These are phyloP conservation scores for Colletotrichum navitas DNA, from an alignment of 2,329 filamentous ascomycete species.

Conservation along the genomic window DNA sequence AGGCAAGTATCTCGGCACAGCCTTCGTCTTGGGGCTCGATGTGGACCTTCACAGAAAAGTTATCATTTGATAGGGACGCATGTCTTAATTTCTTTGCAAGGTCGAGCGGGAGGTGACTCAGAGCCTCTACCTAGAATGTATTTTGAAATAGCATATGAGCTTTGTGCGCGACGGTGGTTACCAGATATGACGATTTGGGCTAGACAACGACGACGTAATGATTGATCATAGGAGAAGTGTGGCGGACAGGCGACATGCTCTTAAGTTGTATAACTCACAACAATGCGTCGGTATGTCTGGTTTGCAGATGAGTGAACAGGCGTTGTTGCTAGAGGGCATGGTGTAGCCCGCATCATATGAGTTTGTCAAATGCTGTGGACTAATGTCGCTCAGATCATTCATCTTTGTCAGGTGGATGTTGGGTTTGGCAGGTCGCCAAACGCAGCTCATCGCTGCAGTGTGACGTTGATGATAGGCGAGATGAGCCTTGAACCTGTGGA, in stretches of 20 bases:
- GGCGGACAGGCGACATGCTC: background rate
- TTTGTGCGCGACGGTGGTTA: conserved; percentile 50
- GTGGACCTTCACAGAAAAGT: conserved; percentile 17
- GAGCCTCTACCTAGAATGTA: conserved; percentile 24
- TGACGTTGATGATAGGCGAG: background rate
- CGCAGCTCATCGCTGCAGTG: background rate
- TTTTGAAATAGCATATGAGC: conserved; percentile 53
- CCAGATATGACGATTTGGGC: conserved; percentile 43
- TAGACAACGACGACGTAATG: conserved; percentile 40
- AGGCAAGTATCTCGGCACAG: conserved; percentile 1
- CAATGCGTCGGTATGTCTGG: background rate
- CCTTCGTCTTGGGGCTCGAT: conserved; percentile 18
- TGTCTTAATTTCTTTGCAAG: background rate
- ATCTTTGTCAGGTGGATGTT: background rate
- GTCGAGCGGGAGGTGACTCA: background rate
- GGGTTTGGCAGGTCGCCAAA: background rate
- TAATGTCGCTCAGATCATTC: background rate
- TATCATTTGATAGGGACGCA: conserved; percentile 16
- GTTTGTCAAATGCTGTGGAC: background rate
- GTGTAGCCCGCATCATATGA: background rate
- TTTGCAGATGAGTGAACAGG: background rate
- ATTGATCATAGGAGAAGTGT: conserved; percentile 6
- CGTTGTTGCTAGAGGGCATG: background rate
- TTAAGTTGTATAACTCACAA: too few species aligned
- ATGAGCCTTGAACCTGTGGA: background rate